phyloP scores from a whole-genome alignment of 306 rosid genomes.

The Vachellia pachyceras region DNA sequence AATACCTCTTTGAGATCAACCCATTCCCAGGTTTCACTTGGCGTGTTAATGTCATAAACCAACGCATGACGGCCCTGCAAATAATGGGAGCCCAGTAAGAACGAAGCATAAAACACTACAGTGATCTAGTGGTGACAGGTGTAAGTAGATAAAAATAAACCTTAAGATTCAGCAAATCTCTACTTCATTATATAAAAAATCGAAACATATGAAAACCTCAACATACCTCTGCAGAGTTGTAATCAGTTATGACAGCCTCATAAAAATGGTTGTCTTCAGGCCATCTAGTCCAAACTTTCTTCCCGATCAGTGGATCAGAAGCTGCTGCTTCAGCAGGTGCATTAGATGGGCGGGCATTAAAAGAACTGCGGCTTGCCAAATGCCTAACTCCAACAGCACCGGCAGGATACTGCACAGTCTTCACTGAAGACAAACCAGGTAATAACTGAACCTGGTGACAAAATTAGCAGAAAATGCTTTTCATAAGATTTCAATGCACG shows the following conservation, averaged over 20 bases:
- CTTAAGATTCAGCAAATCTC: neutral
- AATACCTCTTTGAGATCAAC: constrained; percentile 93
- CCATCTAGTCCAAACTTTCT: constrained; percentile 96
- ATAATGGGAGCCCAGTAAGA: constrained; percentile 11
- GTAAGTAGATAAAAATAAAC: neutral
- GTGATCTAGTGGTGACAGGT: neutral
- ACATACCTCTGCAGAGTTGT: constrained; percentile 71
- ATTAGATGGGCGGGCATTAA: constrained; percentile 53
- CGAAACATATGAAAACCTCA: neutral
- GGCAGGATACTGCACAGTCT: constrained; percentile 58
- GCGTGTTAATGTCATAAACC: constrained; percentile 79
- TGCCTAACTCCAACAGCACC: constrained; percentile 63
- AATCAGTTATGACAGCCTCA: constrained; percentile 87
- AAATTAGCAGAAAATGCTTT: neutral
- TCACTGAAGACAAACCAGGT: constrained; percentile 65
- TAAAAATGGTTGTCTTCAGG: constrained; percentile 95
- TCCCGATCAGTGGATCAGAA: constrained; percentile 76
- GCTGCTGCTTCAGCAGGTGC: constrained; percentile 58
- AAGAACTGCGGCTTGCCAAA: constrained; percentile 61
- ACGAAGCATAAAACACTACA: neutral
- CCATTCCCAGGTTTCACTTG: constrained; percentile 95
- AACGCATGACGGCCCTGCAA: constrained; percentile 87
- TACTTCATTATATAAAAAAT: neutral
- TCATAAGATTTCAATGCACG: neutral
- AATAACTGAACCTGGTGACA: constrained; percentile 60